These are phyloP conservation scores for Macrolepiota albuminosa DNA, from an alignment of 768 basidiomycete genomes.

Conservation along the genomic window DNA sequence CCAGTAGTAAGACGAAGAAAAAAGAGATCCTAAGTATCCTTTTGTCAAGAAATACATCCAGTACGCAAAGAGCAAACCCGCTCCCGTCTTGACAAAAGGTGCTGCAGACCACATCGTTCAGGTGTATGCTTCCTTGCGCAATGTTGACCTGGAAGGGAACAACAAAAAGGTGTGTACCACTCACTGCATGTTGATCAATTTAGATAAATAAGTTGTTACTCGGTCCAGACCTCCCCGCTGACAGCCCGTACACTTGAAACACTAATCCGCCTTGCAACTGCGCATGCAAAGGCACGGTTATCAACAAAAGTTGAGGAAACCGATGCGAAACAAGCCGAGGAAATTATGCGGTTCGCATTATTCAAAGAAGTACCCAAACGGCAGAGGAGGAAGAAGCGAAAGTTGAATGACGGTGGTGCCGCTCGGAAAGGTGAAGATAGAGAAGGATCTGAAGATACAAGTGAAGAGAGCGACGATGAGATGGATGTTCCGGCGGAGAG, in stretches of 20 bases:
- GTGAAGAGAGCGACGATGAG: constrained; percentile 46
- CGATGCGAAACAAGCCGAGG: constrained; percentile 89
- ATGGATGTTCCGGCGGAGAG: constrained; percentile 35
- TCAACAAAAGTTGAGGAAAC: constrained; percentile 77
- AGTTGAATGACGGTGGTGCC: constrained; percentile 67
- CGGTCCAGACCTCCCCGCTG: constrained; percentile 82
- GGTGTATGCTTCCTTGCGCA: constrained; percentile 87
- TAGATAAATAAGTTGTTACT: constrained; percentile 10
- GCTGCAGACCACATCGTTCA: constrained; percentile 93
- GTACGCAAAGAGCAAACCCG: constrained; percentile 86
- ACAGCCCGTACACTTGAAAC: constrained; percentile 99
- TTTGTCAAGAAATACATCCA: constrained; percentile 99
- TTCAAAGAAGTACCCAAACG: constrained; percentile 96
- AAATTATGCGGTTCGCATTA: constrained; percentile 93
- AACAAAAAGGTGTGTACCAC: constrained; percentile 62
- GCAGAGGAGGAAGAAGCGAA: constrained; percentile 77
- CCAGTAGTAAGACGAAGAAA: constrained; percentile 53
- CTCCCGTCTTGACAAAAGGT: constrained; percentile 84
- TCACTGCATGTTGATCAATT: constrained; percentile 5
- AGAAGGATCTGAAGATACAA: constrained; percentile 51
- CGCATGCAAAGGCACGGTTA: constrained; percentile 93
- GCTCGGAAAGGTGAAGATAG: constrained; percentile 40
- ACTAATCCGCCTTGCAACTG: constrained; percentile 94
- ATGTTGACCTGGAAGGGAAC: constrained; percentile 88
- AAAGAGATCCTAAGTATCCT: constrained; percentile 87